phyloP scores from a whole-genome alignment of 208 protist genomes.

The Leishmania tropica region DNA sequence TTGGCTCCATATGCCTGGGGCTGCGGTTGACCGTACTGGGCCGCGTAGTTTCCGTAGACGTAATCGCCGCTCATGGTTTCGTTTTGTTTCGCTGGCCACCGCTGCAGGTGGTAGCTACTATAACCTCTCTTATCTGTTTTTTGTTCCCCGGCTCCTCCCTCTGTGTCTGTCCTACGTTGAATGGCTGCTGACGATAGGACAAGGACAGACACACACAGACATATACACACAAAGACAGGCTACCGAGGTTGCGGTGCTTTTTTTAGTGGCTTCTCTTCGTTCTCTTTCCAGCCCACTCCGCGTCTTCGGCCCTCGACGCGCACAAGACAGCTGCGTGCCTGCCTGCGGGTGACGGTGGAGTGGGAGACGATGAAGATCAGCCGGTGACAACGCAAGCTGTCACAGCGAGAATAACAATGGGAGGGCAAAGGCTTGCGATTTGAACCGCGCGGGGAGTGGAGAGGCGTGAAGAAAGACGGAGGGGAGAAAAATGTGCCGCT shows the following conservation, averaged over 20 bases:
- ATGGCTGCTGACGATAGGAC: not conserved
- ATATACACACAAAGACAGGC: not conserved
- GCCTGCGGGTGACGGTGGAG: not conserved
- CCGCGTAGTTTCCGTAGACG: slow-evolving; percentile 27
- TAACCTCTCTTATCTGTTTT: not conserved
- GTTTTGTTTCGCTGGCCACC: not conserved
- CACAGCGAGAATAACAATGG: not conserved
- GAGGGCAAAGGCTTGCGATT: not conserved
- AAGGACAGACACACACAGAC: not conserved
- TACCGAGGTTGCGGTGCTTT: not conserved
- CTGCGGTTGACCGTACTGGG: slow-evolving; percentile 34
- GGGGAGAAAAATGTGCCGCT: not conserved
- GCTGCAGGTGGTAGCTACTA: not conserved
- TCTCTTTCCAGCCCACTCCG: not conserved
- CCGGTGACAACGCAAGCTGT: not conserved
- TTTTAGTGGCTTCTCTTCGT: not conserved
- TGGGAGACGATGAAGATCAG: not conserved
- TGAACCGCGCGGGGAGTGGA: not conserved
- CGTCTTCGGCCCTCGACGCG: not conserved
- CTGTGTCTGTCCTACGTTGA: not conserved
- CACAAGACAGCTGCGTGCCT: not conserved
- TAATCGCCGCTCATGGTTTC: slow-evolving; percentile 23
- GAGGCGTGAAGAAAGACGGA: not conserved
- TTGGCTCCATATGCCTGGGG: slow-evolving; percentile 16
- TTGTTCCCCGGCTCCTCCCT: not conserved